Percentiles rank a stretch among this genome's conserved stretches.
Evolutionary conservation across 768 basidiomycete genomes (phyloP).

Genomic region (Trametes maxima): DNA sequence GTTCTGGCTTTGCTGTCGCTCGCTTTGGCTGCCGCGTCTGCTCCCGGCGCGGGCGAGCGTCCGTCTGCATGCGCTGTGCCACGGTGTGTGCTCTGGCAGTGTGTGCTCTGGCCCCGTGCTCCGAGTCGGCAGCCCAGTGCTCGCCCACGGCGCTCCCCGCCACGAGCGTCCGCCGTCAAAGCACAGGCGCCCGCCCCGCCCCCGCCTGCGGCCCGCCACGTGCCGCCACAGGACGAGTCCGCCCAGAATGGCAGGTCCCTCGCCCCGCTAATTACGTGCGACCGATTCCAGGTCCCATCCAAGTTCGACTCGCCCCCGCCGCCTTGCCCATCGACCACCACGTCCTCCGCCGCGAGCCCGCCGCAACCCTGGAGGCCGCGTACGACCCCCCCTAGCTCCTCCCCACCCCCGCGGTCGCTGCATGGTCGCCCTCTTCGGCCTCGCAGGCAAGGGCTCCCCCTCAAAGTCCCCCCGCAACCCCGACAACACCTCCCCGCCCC

Average conservation of each 20-base stretch:
- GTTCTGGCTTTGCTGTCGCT: too few species aligned
- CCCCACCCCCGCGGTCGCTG: constrained; percentile 20
- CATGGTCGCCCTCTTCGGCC: constrained; percentile 45
- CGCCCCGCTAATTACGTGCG: background rate
- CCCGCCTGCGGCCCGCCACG: background rate
- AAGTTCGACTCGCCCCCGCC: constrained; percentile 14
- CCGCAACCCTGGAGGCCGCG: constrained; percentile 15
- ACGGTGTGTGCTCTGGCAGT: too few species aligned
- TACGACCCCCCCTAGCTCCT: constrained; percentile 7
- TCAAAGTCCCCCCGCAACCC: constrained; percentile 31
- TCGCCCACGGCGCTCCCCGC: too few species aligned
- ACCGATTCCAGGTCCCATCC: background rate
- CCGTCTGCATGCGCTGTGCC: too few species aligned
- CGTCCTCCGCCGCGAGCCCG: background rate
- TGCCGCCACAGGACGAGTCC: background rate
- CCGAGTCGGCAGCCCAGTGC: too few species aligned
- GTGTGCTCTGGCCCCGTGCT: too few species aligned
- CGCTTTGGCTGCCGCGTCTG: too few species aligned
- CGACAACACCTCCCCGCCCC: constrained; percentile 34
- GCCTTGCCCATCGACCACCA: constrained; percentile 8
- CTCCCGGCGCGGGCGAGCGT: too few species aligned
- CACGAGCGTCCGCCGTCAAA: too few species aligned
- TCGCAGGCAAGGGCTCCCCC: constrained; percentile 38
- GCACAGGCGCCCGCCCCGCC: too few species aligned
- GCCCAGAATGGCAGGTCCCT: background rate